phyloP scores from a whole-genome alignment of 129 eudicot genomes.

The Helianthus tuberosus region DNA sequence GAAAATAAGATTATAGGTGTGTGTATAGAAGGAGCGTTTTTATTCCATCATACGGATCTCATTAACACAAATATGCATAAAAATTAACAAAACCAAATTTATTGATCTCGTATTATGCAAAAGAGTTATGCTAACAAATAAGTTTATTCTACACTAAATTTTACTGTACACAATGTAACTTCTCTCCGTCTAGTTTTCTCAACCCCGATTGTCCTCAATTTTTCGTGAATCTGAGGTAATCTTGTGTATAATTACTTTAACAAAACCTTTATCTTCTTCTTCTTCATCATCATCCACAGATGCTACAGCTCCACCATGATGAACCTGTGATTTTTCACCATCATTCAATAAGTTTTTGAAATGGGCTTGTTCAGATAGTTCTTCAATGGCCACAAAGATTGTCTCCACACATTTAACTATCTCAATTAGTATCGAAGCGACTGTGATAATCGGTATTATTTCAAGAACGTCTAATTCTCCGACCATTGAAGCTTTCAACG shows the following conservation, averaged over 20 bases:
- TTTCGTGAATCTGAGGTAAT: neutral
- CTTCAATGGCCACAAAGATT: conserved; percentile 40
- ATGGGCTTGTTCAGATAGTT: conserved; percentile 47
- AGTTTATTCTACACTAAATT: neutral
- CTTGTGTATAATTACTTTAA: conserved; percentile 16
- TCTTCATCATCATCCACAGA: conserved; percentile 25
- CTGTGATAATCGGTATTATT: conserved; percentile 40
- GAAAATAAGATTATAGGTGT: too few species aligned
- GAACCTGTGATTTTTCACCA: conserved; percentile 13
- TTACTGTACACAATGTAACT: neutral
- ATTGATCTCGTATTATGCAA: conserved; percentile 8
- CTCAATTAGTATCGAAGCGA: conserved; percentile 47
- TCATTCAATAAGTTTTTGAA: conserved; percentile 29
- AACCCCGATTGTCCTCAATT: neutral
- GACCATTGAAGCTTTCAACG: conserved; percentile 31
- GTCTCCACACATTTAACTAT: conserved; percentile 45
- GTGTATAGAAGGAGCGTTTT: too few species aligned
- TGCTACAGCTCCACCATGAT: conserved; percentile 49
- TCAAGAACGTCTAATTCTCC: conserved; percentile 39
- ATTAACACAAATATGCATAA: neutral
- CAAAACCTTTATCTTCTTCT: conserved; percentile 11
- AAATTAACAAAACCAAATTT: neutral
- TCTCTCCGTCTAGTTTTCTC: neutral
- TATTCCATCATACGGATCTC: neutral
- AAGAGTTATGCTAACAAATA: conserved; percentile 1